Percentiles rank a stretch among this genome's conserved stretches.
phyloP scores from a whole-genome alignment of 495 filamentous ascomycete species.

The Usnea hakonensis region DNA sequence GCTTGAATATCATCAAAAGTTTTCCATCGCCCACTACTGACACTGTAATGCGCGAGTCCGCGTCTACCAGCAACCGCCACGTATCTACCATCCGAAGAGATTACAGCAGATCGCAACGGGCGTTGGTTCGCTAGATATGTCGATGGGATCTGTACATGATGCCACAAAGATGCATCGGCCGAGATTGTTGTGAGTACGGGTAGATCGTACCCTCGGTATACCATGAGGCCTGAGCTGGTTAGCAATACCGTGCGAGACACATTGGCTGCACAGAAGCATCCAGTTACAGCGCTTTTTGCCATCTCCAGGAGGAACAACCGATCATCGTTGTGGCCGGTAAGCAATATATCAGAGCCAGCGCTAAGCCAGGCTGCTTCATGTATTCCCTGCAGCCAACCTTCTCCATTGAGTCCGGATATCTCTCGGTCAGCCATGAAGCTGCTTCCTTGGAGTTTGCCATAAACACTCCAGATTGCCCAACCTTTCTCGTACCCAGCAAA shows the following conservation, averaged over 20 bases:
- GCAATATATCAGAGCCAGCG: slow-evolving; percentile 75
- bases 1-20: slow-evolving; percentile 72
- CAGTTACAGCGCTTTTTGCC: slow-evolving; percentile 81
- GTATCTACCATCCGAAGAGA: slow-evolving; percentile 89
- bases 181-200: slow-evolving; percentile 85
- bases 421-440: slow-evolving; percentile 66
- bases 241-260: slow-evolving; percentile 81
- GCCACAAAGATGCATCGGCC: slow-evolving; percentile 88
- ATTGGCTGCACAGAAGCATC: slow-evolving; percentile 85
- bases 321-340: slow-evolving; percentile 60
- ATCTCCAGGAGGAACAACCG: slow-evolving; percentile 84
- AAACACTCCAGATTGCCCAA: slow-evolving; percentile 96
- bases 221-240: slow-evolving; percentile 73
- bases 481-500: slow-evolving; percentile 90
- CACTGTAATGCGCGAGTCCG: slow-evolving; percentile 91
- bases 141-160: slow-evolving; percentile 77
- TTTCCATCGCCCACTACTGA: slow-evolving; percentile 92
- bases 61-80: slow-evolving; percentile 88
- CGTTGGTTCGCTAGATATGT: slow-evolving; percentile 82
- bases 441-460: slow-evolving; percentile 75
- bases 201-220: slow-evolving; percentile 88
- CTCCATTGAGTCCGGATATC: slow-evolving; percentile 57
- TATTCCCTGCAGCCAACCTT: slow-evolving; percentile 74
- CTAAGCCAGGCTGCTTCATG: slow-evolving; percentile 75
- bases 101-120: slow-evolving; percentile 78